phyloP scores from a whole-genome alignment of 371 early-diverging fungal species.

The Lichtheimia ornata region DNA sequence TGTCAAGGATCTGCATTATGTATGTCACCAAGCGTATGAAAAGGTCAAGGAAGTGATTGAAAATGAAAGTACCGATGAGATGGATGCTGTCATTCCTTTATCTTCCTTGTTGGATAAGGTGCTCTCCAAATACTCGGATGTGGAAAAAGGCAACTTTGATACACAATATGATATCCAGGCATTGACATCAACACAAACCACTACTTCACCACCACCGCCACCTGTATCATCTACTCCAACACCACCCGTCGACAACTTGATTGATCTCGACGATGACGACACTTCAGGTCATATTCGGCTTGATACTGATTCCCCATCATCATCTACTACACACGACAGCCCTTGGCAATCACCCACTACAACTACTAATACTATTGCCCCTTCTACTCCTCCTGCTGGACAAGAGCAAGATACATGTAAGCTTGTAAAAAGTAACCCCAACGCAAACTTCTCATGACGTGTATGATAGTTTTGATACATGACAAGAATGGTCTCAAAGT shows the following conservation, averaged over 20 bases:
- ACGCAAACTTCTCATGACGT: not conserved
- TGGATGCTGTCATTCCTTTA: slow-evolving; percentile 53
- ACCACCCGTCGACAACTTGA: slow-evolving; percentile 39
- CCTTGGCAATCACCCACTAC: not conserved
- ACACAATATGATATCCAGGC: slow-evolving; percentile 39
- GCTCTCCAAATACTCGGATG: slow-evolving; percentile 72
- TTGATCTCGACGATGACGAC: slow-evolving; percentile 63
- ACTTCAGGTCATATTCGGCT: not conserved
- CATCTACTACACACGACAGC: slow-evolving; percentile 4
- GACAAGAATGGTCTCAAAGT: slow-evolving; percentile 67
- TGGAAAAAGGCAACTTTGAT: slow-evolving; percentile 61
- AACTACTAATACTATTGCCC: not conserved
- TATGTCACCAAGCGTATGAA: slow-evolving; percentile 36
- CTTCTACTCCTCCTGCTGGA: slow-evolving; percentile 10
- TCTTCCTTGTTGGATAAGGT: slow-evolving; percentile 84
- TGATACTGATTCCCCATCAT: slow-evolving; percentile 2
- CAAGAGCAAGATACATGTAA: slow-evolving; percentile 11
- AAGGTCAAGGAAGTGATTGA: slow-evolving; percentile 74
- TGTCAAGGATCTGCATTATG: slow-evolving; percentile 46
- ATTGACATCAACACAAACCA: slow-evolving; percentile 12
- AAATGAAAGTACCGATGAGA: slow-evolving; percentile 31
- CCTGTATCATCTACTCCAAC: not conserved
- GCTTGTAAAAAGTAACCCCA: not conserved
- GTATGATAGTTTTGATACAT: slow-evolving; percentile 45
- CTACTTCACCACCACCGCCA: slow-evolving; percentile 26